phyloP scores from a whole-genome alignment of 2,329 filamentous ascomycete species.

The Botrytis tulipae region DNA sequence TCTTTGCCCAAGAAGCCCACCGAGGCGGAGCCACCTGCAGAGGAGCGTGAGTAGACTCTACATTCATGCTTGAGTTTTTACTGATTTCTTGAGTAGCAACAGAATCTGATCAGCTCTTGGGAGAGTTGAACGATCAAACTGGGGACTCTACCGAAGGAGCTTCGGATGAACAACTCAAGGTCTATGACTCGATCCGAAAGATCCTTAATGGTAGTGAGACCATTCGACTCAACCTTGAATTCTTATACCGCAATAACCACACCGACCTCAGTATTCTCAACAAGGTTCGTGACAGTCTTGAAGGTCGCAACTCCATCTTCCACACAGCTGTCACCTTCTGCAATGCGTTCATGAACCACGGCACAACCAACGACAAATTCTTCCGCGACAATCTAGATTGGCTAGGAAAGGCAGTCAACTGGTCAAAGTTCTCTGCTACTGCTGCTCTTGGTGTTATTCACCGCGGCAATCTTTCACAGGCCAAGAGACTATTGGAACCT shows the following conservation, averaged over 20 bases:
- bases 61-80: no score
- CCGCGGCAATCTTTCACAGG: constrained; percentile 89
- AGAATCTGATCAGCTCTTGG: constrained; percentile 55
- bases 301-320: constrained; percentile 97
- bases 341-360: constrained; percentile 99
- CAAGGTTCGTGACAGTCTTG: constrained; percentile 92
- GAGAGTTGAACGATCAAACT: constrained; percentile 48
- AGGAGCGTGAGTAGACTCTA: constrained; percentile 41
- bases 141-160: constrained; percentile 38
- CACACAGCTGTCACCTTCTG: constrained; percentile 96
- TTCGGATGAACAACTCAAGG: constrained; percentile 53
- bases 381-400: constrained; percentile 98
- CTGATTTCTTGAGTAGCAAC: constrained; percentile 24
- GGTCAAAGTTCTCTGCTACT: constrained; percentile 98
- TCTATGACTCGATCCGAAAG: constrained; percentile 61
- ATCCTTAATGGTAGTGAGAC: constrained; percentile 87
- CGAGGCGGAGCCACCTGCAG: constrained; percentile 41
- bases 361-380: constrained; percentile 96
- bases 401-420: constrained; percentile 97
- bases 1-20: constrained; percentile 61
- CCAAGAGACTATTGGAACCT: constrained; percentile 87
- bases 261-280: constrained; percentile 90
- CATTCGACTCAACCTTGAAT: constrained; percentile 93
- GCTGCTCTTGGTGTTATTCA: constrained; percentile 96
- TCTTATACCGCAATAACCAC: constrained; percentile 92